Conservation (phyloP, 768 basidiomycete species). For the Trametes gibbosa region DNA sequence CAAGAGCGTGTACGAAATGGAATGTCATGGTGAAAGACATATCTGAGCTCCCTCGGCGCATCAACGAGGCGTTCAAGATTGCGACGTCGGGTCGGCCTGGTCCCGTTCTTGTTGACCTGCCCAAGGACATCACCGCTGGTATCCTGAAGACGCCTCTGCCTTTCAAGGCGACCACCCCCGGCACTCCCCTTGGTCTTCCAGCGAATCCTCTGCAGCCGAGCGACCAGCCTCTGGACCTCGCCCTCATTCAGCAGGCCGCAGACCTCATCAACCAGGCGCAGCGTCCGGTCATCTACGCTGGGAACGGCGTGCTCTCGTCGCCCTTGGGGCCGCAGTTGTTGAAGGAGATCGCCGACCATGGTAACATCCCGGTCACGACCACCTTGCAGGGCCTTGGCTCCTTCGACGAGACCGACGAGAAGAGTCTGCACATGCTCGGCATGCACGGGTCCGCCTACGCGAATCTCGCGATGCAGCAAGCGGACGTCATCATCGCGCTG, state of each 20-base stretch:
- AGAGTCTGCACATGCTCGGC: slow-evolving; percentile 94
- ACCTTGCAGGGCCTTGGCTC: slow-evolving; percentile 95
- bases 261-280: slow-evolving; percentile 89
- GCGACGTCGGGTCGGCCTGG: slow-evolving; percentile 96
- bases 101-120: slow-evolving; percentile 95
- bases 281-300: slow-evolving; percentile 90
- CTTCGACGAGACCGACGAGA: slow-evolving; percentile 87
- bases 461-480: slow-evolving; percentile 96
- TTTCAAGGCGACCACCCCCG: slow-evolving; percentile 83
- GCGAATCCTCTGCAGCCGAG: slow-evolving; percentile 63
- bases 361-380: slow-evolving; percentile 96
- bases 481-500: slow-evolving; percentile 96
- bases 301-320: slow-evolving; percentile 83
- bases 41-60: slow-evolving; percentile 87
- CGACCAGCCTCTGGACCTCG: slow-evolving; percentile 56
- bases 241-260: slow-evolving; percentile 79
- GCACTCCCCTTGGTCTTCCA: slow-evolving; percentile 68
- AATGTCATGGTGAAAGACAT: slow-evolving; percentile 99
- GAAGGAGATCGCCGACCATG: slow-evolving; percentile 70
- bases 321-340: slow-evolving; percentile 82
- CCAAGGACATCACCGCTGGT: slow-evolving; percentile 97
- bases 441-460: slow-evolving; percentile 99
- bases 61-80: slow-evolving; percentile 99
- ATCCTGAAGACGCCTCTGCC: slow-evolving; percentile 84
- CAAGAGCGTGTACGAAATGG: slow-evolving; percentile 97